Base-by-base conservation (phyloP, 2,329 filamentous ascomycete species). In the Hymenoscyphus albidus region DNA sequence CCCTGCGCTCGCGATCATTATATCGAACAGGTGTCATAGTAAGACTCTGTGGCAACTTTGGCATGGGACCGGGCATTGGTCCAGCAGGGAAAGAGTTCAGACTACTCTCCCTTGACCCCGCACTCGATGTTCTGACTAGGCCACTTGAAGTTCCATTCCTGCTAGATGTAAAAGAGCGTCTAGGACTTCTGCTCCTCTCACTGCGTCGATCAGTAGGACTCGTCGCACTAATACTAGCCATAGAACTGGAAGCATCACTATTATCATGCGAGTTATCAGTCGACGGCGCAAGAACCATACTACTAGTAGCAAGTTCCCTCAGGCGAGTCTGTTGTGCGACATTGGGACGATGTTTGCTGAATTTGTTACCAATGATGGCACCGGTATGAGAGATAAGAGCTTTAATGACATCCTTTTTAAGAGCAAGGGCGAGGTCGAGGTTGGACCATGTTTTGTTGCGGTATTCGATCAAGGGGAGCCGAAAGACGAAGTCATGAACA, bases 401-500 rank as follows among this genome's bases (percentile, higher is more conserved):
- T 74, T 93, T 91, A 74, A 97, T 92, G 64, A 98, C 91, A 58
- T 96, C 93, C 75, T 93, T 96, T 80, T 99, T 98, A 62, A 99
- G 83, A 14, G 93, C 90, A 58, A 98, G 82, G 0, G 94, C 93
- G 10, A 99, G 85, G 74, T 99, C 95, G 6, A 99, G 84, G 76
- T 98, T 99, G 6, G 93, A 97, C 95, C 95, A 99, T 9, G 93
- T 98, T 81, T 99, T 99, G 82, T 99, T 99, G 68, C 92, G 88
- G 80, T 97, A 98, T 76, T 99, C 95, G 58, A 99, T 88, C 1
- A 91, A 90, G 3, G 95, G 95, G 78, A 99, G 86, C 40, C 92
- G 88, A 84, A 99, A 99, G 59, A 99, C 95, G 71, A 99, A 96
- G 74, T 98, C 90, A 78, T 99, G 94, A 16, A 99, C 90, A 77